These are phyloP conservation scores for Pulveroboletus sp. DNA, from an alignment of 768 basidiomycete species.

Conservation along the genomic window DNA sequence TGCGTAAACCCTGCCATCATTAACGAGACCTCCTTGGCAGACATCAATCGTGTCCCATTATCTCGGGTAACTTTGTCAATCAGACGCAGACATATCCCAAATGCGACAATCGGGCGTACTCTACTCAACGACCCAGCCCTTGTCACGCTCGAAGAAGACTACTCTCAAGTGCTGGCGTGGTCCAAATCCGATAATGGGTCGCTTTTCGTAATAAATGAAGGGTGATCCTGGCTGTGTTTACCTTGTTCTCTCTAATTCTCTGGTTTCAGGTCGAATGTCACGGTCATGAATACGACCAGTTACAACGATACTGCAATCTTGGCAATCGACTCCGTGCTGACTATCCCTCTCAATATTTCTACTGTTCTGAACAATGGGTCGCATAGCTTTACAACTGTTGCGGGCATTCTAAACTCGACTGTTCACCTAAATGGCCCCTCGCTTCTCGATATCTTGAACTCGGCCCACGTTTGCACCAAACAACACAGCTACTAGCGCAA, in stretches of 20 bases:
- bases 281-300: slow-evolving; percentile 36
- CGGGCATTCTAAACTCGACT: slow-evolving; percentile 10
- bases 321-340: slow-evolving; percentile 47
- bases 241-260: not conserved
- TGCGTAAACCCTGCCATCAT: slow-evolving; percentile 3
- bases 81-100: slow-evolving; percentile 44
- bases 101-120: slow-evolving; percentile 60
- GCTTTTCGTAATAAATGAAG: slow-evolving; percentile 46
- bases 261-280: slow-evolving; percentile 27
- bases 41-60: slow-evolving; percentile 52
- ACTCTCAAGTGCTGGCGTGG: slow-evolving; percentile 53
- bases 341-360: slow-evolving; percentile 45
- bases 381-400: slow-evolving; percentile 38
- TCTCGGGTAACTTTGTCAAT: slow-evolving; percentile 47
- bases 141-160: slow-evolving; percentile 54
- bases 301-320: slow-evolving; percentile 43
- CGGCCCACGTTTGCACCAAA: slow-evolving; percentile 52
- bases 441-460: slow-evolving; percentile 28
- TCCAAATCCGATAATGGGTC: slow-evolving; percentile 34
- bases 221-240: slow-evolving; percentile 26
- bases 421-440: slow-evolving; percentile 23
- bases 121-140: slow-evolving; percentile 46
- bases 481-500: slow-evolving; percentile 40
- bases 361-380: slow-evolving; percentile 34
- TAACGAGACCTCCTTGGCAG: slow-evolving; percentile 37